Evolutionary conservation across 345 rosid species (phyloP).

Genomic region (Dimocarpus longan): DNA sequence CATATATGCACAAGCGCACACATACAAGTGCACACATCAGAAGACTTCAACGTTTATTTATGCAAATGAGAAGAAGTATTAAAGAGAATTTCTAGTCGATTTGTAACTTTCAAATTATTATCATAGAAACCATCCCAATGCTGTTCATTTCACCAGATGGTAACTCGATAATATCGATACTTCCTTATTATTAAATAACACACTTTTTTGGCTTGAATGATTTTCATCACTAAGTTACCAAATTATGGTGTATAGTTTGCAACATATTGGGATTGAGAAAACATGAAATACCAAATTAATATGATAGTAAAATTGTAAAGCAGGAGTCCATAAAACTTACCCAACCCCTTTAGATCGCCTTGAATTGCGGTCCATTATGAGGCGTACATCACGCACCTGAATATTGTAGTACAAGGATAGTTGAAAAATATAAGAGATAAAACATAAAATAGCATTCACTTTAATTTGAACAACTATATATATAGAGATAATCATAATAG

Average conservation of each 20-base stretch:
- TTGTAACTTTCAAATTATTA: background rate
- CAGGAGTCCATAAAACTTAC: slow-evolving; percentile 41
- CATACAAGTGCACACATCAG: background rate
- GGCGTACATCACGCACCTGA: slow-evolving; percentile 97
- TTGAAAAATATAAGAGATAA: background rate
- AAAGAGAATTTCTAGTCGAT: background rate
- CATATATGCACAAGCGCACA: too few relatives aligned
- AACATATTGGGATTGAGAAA: background rate
- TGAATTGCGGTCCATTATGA: slow-evolving; percentile 96
- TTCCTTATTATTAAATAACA: background rate
- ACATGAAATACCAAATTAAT: background rate
- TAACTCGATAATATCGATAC: background rate
- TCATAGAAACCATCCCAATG: background rate
- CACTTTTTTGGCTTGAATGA: background rate
- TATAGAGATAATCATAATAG: too few relatives aligned
- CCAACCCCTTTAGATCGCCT: slow-evolving; percentile 97
- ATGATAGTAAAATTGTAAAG: background rate
- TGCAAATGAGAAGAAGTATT: background rate
- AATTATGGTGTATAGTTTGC: background rate
- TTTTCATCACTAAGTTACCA: background rate
- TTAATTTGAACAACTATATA: background rate
- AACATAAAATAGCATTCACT: background rate
- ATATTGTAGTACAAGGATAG: slow-evolving; percentile 28
- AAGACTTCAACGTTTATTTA: background rate
- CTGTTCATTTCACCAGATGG: background rate